Conservation (phyloP, 352 stramenopile genomes). For the Pythium pyrilobum region DNA sequence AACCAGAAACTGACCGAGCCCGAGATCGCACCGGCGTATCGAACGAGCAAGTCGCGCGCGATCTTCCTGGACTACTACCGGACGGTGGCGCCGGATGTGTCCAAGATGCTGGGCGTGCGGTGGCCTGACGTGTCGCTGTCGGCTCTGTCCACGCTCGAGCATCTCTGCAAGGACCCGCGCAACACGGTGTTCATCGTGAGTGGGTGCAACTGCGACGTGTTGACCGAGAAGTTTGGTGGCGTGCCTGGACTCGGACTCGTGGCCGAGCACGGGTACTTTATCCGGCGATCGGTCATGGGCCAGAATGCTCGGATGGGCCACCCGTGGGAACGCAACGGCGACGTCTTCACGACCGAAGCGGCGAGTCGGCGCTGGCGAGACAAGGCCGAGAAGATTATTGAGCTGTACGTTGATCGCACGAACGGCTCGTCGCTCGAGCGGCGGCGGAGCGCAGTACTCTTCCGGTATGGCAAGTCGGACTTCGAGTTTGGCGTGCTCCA, state of each 20-base stretch:
- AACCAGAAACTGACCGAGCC: slow-evolving; percentile 64
- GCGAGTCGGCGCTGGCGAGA: slow-evolving; percentile 89
- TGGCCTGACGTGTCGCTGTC: slow-evolving; percentile 76
- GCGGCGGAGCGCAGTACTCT: slow-evolving; percentile 97
- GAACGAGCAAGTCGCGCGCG: slow-evolving; percentile 72
- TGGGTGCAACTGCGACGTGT: slow-evolving; percentile 94
- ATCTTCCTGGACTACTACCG: slow-evolving; percentile 99
- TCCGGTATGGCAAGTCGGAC: slow-evolving; percentile 98
- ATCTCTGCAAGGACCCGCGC: slow-evolving; percentile 90
- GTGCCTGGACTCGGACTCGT: slow-evolving; percentile 95
- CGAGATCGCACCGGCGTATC: slow-evolving; percentile 54
- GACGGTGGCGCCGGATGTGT: slow-evolving; percentile 92
- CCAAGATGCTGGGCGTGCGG: slow-evolving; percentile 64
- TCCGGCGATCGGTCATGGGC: slow-evolving; percentile 53
- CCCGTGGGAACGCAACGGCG: slow-evolving; percentile 65
- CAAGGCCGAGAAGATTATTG: slow-evolving; percentile 94
- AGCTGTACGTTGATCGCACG: slow-evolving; percentile 97
- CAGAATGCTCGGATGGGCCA: slow-evolving; percentile 57
- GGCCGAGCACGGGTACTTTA: slow-evolving; percentile 98
- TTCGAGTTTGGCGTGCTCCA: slow-evolving; percentile 98
- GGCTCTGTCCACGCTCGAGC: slow-evolving; percentile 80
- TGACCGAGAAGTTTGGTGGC: slow-evolving; percentile 92
- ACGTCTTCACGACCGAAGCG: slow-evolving; percentile 51
- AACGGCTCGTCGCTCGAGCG: slow-evolving; percentile 98
- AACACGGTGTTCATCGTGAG: slow-evolving; percentile 98